Conservation (phyloP, 225 moss, liverwort and hornwort species). For the Antitrichia curtipendula region DNA sequence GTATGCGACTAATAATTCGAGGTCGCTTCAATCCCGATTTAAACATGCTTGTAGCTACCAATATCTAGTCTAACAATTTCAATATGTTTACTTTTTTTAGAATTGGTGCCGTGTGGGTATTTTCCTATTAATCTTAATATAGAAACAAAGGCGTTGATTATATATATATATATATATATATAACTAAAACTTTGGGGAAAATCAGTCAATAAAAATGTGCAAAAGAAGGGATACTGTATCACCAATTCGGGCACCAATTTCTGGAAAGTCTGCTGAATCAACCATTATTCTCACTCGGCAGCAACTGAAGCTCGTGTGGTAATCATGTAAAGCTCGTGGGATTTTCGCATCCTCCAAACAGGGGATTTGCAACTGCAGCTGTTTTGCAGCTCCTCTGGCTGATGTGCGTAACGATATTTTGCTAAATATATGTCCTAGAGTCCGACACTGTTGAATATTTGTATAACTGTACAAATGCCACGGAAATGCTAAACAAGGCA, state of each 20-base stretch:
- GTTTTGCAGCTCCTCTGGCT: background rate
- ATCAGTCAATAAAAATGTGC: background rate
- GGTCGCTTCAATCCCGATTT: background rate
- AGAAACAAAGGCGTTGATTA: background rate
- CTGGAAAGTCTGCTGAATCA: background rate
- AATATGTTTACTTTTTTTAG: background rate
- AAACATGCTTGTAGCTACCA: background rate
- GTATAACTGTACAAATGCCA: background rate
- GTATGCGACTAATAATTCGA: background rate
- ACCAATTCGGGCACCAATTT: background rate
- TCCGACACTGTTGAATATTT: background rate
- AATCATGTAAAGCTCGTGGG: background rate
- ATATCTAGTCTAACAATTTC: background rate
- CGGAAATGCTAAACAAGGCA: background rate
- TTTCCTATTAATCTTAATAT: background rate
- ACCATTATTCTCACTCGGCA: background rate
- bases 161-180: background rate
- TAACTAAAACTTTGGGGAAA: background rate
- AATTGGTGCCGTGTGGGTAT: background rate
- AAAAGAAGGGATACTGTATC: background rate
- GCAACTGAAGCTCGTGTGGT: background rate
- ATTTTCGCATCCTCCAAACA: background rate
- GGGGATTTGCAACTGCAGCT: background rate
- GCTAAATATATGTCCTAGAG: background rate
- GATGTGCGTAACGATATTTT: background rate